phyloP scores from a whole-genome alignment of 257 asterid species.

The Nicotiana benthamiana region DNA sequence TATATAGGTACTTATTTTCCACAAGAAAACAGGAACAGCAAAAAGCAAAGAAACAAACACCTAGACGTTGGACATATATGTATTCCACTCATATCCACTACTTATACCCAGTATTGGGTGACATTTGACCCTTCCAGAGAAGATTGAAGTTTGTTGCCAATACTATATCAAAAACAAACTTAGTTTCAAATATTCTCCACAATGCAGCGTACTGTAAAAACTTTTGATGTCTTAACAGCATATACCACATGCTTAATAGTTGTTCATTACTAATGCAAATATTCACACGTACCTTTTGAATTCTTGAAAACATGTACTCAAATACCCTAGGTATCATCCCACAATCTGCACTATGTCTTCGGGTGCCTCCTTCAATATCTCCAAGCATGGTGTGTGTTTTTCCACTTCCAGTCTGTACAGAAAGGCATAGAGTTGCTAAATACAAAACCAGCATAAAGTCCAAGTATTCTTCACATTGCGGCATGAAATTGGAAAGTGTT shows the following conservation, averaged over 20 bases:
- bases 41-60: background rate
- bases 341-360: conserved; percentile 88
- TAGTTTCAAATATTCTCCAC: background rate
- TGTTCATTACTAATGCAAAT: conserved; percentile 1
- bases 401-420: conserved; percentile 88
- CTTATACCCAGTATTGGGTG: background rate
- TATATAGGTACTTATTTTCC: background rate
- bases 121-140: background rate
- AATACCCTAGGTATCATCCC: conserved; percentile 98
- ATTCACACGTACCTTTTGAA: conserved; percentile 55
- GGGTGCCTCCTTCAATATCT: conserved; percentile 89
- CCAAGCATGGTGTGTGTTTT: conserved; percentile 99
- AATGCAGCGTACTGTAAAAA: background rate
- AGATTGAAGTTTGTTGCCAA: background rate
- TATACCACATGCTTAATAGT: background rate
- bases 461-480: background rate
- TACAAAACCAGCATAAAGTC: background rate
- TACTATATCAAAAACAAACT: background rate
- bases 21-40: background rate
- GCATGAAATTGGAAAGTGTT: background rate
- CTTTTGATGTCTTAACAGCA: background rate
- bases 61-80: background rate
- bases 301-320: conserved; percentile 88
- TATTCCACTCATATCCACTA: background rate
- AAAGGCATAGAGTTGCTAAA: background rate